Evolutionary conservation across 2,329 filamentous ascomycete species (phyloP).

Genomic region (Fusarium protoensiforme): DNA sequence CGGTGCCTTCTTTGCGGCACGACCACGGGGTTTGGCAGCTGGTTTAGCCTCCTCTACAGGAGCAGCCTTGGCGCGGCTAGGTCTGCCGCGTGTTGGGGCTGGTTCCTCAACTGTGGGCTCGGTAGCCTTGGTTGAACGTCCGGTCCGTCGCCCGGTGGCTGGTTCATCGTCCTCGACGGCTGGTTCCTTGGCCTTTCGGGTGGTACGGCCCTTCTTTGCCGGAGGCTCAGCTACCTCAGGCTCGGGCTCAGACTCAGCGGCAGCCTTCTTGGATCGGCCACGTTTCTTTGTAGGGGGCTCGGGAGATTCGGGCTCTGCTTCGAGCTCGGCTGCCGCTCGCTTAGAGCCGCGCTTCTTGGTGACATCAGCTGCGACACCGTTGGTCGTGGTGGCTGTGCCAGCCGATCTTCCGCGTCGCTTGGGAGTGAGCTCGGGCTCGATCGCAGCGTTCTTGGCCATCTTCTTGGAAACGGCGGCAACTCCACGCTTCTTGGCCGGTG

Average conservation of each 20-base stretch:
- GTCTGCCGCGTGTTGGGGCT: slow-evolving; percentile 19
- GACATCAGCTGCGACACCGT: slow-evolving; percentile 1
- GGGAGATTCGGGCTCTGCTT: slow-evolving; percentile 10
- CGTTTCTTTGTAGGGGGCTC: slow-evolving; percentile 35
- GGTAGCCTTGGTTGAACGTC: slow-evolving; percentile 25
- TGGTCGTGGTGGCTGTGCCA: not conserved
- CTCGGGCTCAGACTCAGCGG: slow-evolving; percentile 9
- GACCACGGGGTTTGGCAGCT: slow-evolving; percentile 21
- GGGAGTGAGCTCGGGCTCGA: slow-evolving; percentile 12
- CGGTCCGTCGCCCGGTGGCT: slow-evolving; percentile 6
- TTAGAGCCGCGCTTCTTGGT: slow-evolving; percentile 34
- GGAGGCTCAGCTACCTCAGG: slow-evolving; percentile 22
- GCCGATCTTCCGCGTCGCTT: slow-evolving; percentile 24
- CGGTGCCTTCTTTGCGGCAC: not conserved
- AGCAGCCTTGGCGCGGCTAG: slow-evolving; percentile 16
- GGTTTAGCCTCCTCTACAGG: slow-evolving; percentile 5
- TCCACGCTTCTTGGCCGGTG: slow-evolving; percentile 20
- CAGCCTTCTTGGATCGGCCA: slow-evolving; percentile 30
- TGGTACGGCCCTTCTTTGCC: slow-evolving; percentile 32
- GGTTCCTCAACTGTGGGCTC: slow-evolving; percentile 11
- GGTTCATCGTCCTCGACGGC: slow-evolving; percentile 1
- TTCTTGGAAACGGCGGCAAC: slow-evolving; percentile 9
- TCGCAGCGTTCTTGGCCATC: slow-evolving; percentile 2
- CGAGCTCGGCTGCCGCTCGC: slow-evolving; percentile 15
- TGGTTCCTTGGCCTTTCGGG: slow-evolving; percentile 20